Conservation (phyloP, 495 filamentous ascomycete species). For the Aspergillus coremiiformis region DNA sequence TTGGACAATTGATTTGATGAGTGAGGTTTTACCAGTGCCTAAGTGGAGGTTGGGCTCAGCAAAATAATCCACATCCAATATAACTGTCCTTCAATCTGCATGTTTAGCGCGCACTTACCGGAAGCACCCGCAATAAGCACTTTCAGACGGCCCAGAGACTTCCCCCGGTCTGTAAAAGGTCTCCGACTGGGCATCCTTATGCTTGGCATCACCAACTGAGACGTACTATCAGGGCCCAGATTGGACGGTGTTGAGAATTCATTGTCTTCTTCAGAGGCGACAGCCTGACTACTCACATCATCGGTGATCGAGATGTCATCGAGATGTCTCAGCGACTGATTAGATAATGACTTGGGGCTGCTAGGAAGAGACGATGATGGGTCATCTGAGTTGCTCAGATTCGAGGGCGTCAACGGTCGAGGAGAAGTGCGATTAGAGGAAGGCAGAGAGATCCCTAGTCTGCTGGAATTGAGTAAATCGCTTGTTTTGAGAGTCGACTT, state of each 20-base stretch:
- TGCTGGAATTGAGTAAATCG: slow-evolving; percentile 10
- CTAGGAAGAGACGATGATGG: slow-evolving; percentile 43
- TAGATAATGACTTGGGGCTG: slow-evolving; percentile 46
- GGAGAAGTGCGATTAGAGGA: slow-evolving; percentile 24
- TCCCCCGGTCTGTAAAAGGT: slow-evolving; percentile 84
- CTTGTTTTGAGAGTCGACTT: slow-evolving; percentile 32
- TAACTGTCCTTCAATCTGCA: neutral
- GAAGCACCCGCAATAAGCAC: slow-evolving; percentile 77
- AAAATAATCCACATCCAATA: neutral
- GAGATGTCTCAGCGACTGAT: slow-evolving; percentile 40
- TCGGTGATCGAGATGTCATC: slow-evolving; percentile 46
- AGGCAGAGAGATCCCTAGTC: slow-evolving; percentile 19
- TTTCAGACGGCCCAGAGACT: slow-evolving; percentile 78
- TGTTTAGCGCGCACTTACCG: slow-evolving; percentile 43
- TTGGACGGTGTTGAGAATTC: slow-evolving; percentile 19
- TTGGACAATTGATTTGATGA: slow-evolving; percentile 91
- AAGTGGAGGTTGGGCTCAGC: neutral
- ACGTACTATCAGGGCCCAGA: slow-evolving; percentile 43
- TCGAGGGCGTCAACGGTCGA: slow-evolving; percentile 42
- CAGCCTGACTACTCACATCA: slow-evolving; percentile 43
- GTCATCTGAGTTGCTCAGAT: slow-evolving; percentile 33
- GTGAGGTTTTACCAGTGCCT: slow-evolving; percentile 76
- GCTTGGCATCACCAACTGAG: slow-evolving; percentile 96
- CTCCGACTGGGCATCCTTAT: slow-evolving; percentile 89
- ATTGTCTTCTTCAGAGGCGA: slow-evolving; percentile 43